Conservation (phyloP, 768 basidiomycete species). For the Pisolithus albus region DNA sequence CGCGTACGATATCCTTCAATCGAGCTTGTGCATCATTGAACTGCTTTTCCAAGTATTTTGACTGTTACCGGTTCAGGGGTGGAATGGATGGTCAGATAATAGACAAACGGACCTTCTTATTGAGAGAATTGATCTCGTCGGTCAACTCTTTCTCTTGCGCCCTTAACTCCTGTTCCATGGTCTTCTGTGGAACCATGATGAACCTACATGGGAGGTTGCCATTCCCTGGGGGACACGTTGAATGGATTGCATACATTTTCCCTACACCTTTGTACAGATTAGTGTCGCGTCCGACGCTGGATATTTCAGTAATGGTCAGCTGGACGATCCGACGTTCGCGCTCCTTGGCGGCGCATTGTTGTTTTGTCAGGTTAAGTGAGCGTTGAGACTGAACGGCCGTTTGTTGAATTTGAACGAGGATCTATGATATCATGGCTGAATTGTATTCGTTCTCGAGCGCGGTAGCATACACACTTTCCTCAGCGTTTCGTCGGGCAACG, state of each 20-base stretch:
- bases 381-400: conserved; percentile 83
- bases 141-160: conserved; percentile 73
- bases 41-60: conserved; percentile 91
- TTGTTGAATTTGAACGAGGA: conserved; percentile 87
- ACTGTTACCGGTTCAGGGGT: conserved; percentile 34
- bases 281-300: conserved; percentile 58
- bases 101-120: conserved; percentile 66
- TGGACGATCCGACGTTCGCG: conserved; percentile 86
- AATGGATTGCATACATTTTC: conserved; percentile 60
- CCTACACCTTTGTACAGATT: conserved; percentile 93
- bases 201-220: conserved; percentile 52
- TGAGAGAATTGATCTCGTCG: conserved; percentile 75
- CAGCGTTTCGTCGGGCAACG: conserved; percentile 73
- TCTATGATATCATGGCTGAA: conserved; percentile 42
- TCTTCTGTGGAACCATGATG: conserved; percentile 72
- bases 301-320: conserved; percentile 81
- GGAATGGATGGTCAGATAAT: background rate
- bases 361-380: conserved; percentile 61
- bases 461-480: conserved; percentile 48
- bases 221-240: conserved; percentile 3
- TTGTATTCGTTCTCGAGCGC: conserved; percentile 2
- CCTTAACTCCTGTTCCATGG: conserved; percentile 74
- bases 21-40: conserved; percentile 86
- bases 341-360: conserved; percentile 77
- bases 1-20: conserved; percentile 73